Base-by-base conservation (phyloP, 2,329 filamentous ascomycete species). In the Trichophyton schoenleinii region DNA sequence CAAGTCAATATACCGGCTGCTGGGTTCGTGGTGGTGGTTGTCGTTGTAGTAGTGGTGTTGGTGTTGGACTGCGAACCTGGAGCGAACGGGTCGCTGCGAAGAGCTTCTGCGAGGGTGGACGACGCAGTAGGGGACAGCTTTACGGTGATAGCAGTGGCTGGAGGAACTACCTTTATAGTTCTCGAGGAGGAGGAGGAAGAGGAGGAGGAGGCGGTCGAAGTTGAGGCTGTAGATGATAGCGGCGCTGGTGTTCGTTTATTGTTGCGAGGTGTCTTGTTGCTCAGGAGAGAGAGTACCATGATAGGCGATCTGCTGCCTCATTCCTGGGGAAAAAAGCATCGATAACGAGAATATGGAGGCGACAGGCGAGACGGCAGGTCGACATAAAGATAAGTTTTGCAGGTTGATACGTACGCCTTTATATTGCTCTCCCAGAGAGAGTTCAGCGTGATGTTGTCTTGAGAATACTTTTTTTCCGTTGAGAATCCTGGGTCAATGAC, bases 61-160 rank as follows among this genome's bases (percentile, higher is more conserved):
- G 25, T 52, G 25, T 55, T 60, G 22, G 60, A 34, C n/a, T 8
- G 67, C 48, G 15, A 60, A 36, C 55, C 65, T 62, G 52, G 65
- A 20, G 55, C 59, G 57, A 31, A 72, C 63, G 76, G 75, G 59
- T 78, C 77, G 61, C 72, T 74, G 61, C 75, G 74, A 11, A 78
- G 70, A 6, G 75, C 75, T 69, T 77, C 75, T 61, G 67, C 70
- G 52, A 78, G 69, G 11, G 74, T 75, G 25, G 72, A 68, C 28
- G 72, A 63, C 63, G 20, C 38, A 2, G 55, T 20, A n/a, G 55
- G 20, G 31, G 55, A 58, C 15, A 42, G 18, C 31, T 38, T 20
- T 31, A 42, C 31, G 20, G 55, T 41, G 3, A n/a, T 58, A n/a
- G 38, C 20, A 41, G 55, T 20, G 4, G n/a, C 55, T 9, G 34